Percentiles rank a stretch among this genome's conserved stretches.
These are phyloP conservation scores for Kwoniella heveanensis DNA, from an alignment of 768 basidiomycete species.

Conservation along the genomic window DNA sequence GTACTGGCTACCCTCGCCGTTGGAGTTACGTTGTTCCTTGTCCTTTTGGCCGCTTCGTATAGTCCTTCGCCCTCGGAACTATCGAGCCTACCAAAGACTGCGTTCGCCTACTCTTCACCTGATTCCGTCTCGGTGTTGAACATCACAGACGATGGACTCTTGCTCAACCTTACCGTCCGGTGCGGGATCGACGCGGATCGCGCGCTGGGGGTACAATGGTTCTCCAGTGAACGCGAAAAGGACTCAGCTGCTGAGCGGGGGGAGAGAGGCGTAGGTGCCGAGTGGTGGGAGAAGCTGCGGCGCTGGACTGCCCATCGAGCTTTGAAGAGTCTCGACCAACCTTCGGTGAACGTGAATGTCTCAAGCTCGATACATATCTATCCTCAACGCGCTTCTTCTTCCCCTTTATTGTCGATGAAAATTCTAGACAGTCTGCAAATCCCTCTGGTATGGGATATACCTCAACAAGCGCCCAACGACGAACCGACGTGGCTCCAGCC, in stretches of 20 bases:
- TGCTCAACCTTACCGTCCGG: conserved; percentile 39
- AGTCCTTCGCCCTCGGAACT: conserved; percentile 41
- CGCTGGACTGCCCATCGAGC: conserved; percentile 30
- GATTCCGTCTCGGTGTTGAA: conserved; percentile 46
- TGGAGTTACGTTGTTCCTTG: conserved; percentile 34
- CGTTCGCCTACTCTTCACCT: conserved; percentile 45
- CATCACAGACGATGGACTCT: conserved; percentile 46
- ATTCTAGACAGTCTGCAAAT: conserved; percentile 22
- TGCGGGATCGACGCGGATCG: conserved; percentile 51
- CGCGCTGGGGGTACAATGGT: conserved; percentile 41
- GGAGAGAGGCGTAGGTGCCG: conserved; percentile 37
- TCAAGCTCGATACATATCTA: conserved; percentile 26
- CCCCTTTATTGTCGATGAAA: conserved; percentile 28
- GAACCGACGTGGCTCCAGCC: conserved; percentile 40
- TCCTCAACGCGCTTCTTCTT: conserved; percentile 12
- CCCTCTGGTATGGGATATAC: conserved; percentile 31
- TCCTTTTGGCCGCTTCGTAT: conserved; percentile 42
- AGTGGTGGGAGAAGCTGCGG: conserved; percentile 50
- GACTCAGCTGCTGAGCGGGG: conserved; percentile 23
- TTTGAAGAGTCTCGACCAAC: conserved; percentile 5
- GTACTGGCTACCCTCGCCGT: conserved; percentile 37
- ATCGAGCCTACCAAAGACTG: conserved; percentile 33
- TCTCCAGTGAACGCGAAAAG: conserved; percentile 21
- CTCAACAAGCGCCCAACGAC: not conserved
- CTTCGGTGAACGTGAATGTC: conserved; percentile 25